Base-by-base conservation (phyloP, 2,329 filamentous ascomycete genomes). In the Alternaria dauci region DNA sequence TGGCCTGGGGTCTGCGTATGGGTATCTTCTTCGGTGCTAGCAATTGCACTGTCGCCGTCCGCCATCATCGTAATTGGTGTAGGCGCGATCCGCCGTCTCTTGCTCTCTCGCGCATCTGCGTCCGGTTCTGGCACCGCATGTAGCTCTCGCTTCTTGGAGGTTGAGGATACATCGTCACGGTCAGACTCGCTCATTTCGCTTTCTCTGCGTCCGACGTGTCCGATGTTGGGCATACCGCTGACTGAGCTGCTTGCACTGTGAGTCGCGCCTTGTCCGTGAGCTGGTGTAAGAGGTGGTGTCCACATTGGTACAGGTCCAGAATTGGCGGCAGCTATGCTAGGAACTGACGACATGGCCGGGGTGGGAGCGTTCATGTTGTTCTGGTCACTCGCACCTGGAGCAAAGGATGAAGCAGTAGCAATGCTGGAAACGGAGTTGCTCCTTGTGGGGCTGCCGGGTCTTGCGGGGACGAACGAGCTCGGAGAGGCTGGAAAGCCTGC, bases 261-360 rank as follows among this genome's bases (percentile, higher is more conserved):
- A 6, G 57, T 78, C 5, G 78, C 76, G 53, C 71, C 71, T 36
- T 78, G 76, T 42, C 75, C 70, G 62, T 75, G 78, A 59, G 86
- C 81, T 6, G 94, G 94, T 3, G 94, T 98, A 76, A 96, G 91
- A 1, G 94, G 95, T 2, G 95, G 94, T 8, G 94, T 97, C 38
- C 91, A 92, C 71, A 96, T 87, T 0, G 93, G 91, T 14, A 81
- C 76, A n/a, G 78, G 76, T 2, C 84, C 85, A 1, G 91, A 91
- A 65, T 89, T 91, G 9, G 91, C 83, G 6, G 92, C 92, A 12
- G 91, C 88, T 26, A 96, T 87, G 53, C 89, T 85, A 0, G 93
- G 93, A 16, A 97, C 85, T 55, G 85, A 91, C 14, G 92, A 91
- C 32, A 92, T 86, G 8, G 92, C 91, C 1, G 95, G 88, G 1